Conservation (phyloP, 495 filamentous ascomycete species). For the Penicillium fimorum region DNA sequence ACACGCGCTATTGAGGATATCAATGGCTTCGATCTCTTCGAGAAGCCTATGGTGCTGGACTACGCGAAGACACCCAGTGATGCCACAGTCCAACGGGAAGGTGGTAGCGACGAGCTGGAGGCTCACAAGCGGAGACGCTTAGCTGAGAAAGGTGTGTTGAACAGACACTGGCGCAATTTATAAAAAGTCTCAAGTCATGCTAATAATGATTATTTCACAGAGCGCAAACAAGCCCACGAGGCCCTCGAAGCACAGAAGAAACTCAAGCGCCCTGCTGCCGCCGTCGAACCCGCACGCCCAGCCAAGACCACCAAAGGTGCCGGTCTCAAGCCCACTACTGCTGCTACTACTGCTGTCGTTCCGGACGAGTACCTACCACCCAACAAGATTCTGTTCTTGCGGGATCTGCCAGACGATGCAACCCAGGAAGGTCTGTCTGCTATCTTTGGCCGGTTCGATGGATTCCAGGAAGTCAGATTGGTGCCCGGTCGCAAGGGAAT, state of each 20-base stretch:
- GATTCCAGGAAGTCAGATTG: conserved; percentile 87
- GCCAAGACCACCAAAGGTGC: conserved; percentile 72
- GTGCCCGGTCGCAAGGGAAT: conserved; percentile 87
- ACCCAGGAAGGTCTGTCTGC: conserved; percentile 73
- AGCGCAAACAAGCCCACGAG: conserved; percentile 87
- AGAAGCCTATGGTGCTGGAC: conserved; percentile 85
- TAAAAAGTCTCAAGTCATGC: not conserved
- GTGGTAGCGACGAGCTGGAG: conserved; percentile 81
- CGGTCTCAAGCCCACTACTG: conserved; percentile 76
- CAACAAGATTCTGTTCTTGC: conserved; percentile 96
- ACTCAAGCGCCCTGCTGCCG: conserved; percentile 68
- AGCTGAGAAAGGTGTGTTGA: conserved; percentile 80
- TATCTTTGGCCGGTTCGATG: conserved; percentile 87
- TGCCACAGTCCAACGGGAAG: conserved; percentile 71
- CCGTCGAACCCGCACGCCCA: conserved; percentile 55
- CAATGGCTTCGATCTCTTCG: conserved; percentile 92
- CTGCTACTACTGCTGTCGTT: conserved; percentile 69
- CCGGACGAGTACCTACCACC: conserved; percentile 97
- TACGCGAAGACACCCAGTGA: conserved; percentile 86
- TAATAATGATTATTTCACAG: conserved; percentile 42
- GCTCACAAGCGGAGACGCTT: conserved; percentile 78
- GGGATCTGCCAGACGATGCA: conserved; percentile 85
- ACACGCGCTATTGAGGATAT: conserved; percentile 80
- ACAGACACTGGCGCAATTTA: not conserved
- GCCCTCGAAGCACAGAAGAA: conserved; percentile 79